Conservation (phyloP, 1,284 basidiomycete species). For the Ganoderma meredithae region DNA sequence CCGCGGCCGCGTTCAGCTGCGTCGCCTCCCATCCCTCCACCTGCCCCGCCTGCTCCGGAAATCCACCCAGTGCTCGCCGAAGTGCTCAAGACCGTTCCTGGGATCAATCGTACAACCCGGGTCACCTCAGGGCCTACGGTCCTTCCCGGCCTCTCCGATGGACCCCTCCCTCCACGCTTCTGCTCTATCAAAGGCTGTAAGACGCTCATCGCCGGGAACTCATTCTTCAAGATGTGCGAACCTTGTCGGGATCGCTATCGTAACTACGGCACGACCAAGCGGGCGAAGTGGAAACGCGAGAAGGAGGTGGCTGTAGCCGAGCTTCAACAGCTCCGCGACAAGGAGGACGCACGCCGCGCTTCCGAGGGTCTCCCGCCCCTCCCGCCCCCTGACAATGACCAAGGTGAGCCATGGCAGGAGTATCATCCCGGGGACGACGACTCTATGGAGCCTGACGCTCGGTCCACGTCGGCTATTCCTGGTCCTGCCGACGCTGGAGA, state of each 20-base stretch:
- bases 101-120: conserved; percentile 29
- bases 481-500: neutral
- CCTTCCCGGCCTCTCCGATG: conserved; percentile 23
- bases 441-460: neutral
- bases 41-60: conserved; percentile 25
- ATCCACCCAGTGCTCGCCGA: conserved; percentile 31
- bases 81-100: conserved; percentile 26
- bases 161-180: conserved; percentile 43
- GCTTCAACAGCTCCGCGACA: conserved; percentile 45
- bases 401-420: conserved; percentile 24
- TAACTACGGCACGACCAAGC: conserved; percentile 60
- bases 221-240: conserved; percentile 63
- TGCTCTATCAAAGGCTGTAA: conserved; percentile 67
- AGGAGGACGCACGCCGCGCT: conserved; percentile 50
- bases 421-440: conserved; percentile 9
- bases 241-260: conserved; percentile 58
- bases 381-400: conserved; percentile 25
- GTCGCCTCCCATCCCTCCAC: conserved; percentile 12
- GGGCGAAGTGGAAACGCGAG: conserved; percentile 59
- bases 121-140: conserved; percentile 31
- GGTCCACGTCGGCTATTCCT: neutral
- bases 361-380: conserved; percentile 43
- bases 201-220: conserved; percentile 46
- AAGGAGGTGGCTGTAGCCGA: conserved; percentile 52
- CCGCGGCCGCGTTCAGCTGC: neutral